Base-by-base conservation (phyloP, 2,329 filamentous ascomycete genomes). In the Balansia obtecta region DNA sequence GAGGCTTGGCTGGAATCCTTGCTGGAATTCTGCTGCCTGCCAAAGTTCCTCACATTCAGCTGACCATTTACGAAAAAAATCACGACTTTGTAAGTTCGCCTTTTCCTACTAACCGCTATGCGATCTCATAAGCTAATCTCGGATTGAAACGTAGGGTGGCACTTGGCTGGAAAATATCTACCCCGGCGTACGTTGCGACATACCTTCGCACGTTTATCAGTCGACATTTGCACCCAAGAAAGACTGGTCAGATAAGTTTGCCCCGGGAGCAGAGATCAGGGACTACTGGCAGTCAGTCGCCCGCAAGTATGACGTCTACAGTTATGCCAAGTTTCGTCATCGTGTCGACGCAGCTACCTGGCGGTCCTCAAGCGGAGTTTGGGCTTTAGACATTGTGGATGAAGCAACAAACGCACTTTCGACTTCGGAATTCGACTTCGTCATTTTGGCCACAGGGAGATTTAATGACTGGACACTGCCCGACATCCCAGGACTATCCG, bases 121-220 rank as follows among this genome's bases (percentile, higher is more conserved):
- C 15, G 12, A 37, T 38, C 20, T 13, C 20, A 10, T 34, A 34
- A 16, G 30, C 27, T 27, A 2, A 18, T 11, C 9, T 32, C 4
- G 5, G 20, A 13, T 12, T 33, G 16, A 1, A 1, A 15, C 12
- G 12, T 11, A 73, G 69, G 73, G 73, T 32, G 74, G 75, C 1
- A 77, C 72, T 3, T 79, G 74, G 75, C 69, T 74, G 46, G 74
- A 76, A 52, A 78, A 77, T 50, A 60, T 70, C 4, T 85, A 85
- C 54, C 81, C 81, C 0, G 82, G 81, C 1, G 79, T 84, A 1
- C 69, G 80, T 41, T 87, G 83, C 56, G 82, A 86, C 30, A 77
- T 87, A 13, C 81, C 83, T 0, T 76, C 82, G 0, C 80, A 85
- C 60, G 80, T 83, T 18, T 88, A 88, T 57, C 83, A 86, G 59